phyloP scores from a whole-genome alignment of 1,284 basidiomycete genomes.

The Cutaneotrichosporon mucoides region DNA sequence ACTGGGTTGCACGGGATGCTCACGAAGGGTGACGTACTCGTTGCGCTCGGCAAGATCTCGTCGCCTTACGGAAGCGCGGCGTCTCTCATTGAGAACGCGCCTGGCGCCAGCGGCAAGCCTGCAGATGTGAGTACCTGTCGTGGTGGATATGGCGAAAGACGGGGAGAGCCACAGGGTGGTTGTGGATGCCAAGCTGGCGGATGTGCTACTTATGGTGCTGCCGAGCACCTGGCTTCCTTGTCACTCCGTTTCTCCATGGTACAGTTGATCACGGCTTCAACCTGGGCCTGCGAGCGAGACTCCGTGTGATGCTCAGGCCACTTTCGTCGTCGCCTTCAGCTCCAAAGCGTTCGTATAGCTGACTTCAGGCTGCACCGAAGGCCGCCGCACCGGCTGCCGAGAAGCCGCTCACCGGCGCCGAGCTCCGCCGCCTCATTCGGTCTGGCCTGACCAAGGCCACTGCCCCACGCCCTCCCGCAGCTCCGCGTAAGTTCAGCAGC shows the following conservation, averaged over 20 bases:
- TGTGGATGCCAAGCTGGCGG: too few species aligned
- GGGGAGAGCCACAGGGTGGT: too few species aligned
- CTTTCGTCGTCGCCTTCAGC: not conserved
- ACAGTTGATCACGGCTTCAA: too few species aligned
- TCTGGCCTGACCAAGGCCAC: conserved; percentile 63
- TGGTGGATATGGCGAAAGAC: too few species aligned
- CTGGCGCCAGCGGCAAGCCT: conserved; percentile 40
- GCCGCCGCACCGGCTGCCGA: conserved; percentile 25
- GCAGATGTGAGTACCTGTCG: conserved; percentile 22
- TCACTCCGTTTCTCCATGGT: too few species aligned
- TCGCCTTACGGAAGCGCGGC: conserved; percentile 68
- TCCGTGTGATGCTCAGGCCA: too few species aligned
- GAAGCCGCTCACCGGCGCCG: conserved; percentile 62
- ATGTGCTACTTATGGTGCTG: too few species aligned
- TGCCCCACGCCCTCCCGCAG: conserved; percentile 40
- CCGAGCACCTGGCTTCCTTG: too few species aligned
- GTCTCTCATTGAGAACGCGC: conserved; percentile 56
- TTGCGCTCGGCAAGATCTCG: conserved; percentile 64
- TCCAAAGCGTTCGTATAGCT: not conserved
- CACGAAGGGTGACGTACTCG: conserved; percentile 83
- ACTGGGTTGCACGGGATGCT: conserved; percentile 83
- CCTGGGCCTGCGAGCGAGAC: too few species aligned
- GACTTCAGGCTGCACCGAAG: not conserved
- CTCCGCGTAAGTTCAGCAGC: conserved; percentile 21
- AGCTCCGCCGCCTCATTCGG: conserved; percentile 68